Base-by-base conservation (phyloP, 768 basidiomycete genomes). In the Boletus coccyginus region DNA sequence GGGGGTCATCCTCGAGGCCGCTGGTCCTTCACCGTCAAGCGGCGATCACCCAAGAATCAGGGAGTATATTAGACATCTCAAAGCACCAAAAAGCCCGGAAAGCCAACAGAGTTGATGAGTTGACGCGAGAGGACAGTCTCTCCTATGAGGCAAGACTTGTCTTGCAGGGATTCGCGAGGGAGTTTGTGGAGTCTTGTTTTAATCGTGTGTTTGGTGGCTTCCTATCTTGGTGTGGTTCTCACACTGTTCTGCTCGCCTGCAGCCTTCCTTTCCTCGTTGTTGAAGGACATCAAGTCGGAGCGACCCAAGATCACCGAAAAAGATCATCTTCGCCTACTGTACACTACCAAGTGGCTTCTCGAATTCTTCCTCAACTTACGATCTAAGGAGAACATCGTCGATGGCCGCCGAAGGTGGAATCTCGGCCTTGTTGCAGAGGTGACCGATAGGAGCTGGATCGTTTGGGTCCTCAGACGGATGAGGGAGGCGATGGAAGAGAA, bases 241-340 rank as follows among this genome's bases (percentile, higher is more conserved):
- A 71, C 50, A 36, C 35, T 42, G 55, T 55, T 49, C 46, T 8
- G 52, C 35, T 58, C 51, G 36, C 19, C 32, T 32, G n/a, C 68
- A 97, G 94, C 85, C n/a, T 95, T 98, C 74, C 81, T 98, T 47
- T 75, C 84, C 16, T 84, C 84, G 4, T 76, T 98, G 35, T 77
- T 98, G 58, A 95, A 90, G 73, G 97, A 98, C 67, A 98, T 99
- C 70, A 85, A 88, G 56, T 90, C 91, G 57, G 92, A 98, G 73
- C 81, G 94, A 44, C 81, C 88, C 52, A 94, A 95, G 72, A 86
- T 99, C 59, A 87, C 88, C n/a, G 94, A 97, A 66, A 92, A 94
- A 63, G 97, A 98, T 69, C 88, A 95, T 66, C 81, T 95, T 53
- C 87, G 97, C 8, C 78, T 97, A 27, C 79, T 98, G 41, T 92